Base-by-base conservation (phyloP, 1,284 basidiomycete genomes). In the Tilletia indica region DNA sequence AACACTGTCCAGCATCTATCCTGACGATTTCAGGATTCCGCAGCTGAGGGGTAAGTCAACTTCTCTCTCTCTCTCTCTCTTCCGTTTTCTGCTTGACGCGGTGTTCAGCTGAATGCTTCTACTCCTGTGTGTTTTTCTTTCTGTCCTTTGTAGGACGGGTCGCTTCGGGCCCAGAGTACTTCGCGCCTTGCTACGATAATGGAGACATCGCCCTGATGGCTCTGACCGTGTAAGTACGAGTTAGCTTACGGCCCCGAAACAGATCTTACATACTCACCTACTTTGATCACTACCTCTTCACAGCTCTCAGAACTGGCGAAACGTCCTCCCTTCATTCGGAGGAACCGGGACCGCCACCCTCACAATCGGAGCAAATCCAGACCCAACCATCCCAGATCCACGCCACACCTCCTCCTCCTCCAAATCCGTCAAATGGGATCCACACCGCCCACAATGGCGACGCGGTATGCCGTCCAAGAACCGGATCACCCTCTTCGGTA, bases 141-240 rank as follows among this genome's bases (percentile, higher is more conserved):
- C n/a, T 58, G 3, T 8, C 19, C 25, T 11, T 49, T 69, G 5
- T 61, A 73, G 38, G 72, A 39, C 4, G 68, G 25, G 64, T 68
- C 19, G 45, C 42, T 5, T 42, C 66, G 16, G 78, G 80, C 4
- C 75, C 80, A 0, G 82, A 84, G 47, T 84, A 84, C 74, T 84
- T 76, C 71, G 78, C 80, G 2, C 79, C 82, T 0, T 83, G 82
- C 71, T 77, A 75, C 54, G n/a, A 70, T 8, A 63, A 75, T 2
- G 80, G 80, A 14, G 79, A 83, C 48, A 72, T 84, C n/a, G 71
- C 81, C 61, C 76, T 82, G 61, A 75, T 84, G 12, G 82, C 80
- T 9, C 61, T 83, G 42, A 79, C 82, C 6, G 78, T 83, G 70
- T 77, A 47, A 68, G 76, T 74, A 14, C 39, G 19, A 16, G 47